Conservation (phyloP, 225 moss, liverwort and hornwort genomes). For the Antitrichia curtipendula region DNA sequence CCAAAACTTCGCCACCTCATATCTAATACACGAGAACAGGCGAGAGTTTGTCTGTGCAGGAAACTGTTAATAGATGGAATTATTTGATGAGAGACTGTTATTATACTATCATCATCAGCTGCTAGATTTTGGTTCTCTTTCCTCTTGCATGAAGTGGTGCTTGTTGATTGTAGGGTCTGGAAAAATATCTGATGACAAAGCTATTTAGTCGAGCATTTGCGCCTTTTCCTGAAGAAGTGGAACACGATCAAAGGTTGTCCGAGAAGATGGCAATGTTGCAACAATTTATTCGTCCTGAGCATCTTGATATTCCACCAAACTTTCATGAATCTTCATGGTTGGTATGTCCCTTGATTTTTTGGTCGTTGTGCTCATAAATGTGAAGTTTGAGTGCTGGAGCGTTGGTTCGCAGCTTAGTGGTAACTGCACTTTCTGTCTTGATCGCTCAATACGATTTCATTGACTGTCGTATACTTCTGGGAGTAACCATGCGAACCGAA, state of each 20-base stretch:
- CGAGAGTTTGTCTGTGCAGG: background rate
- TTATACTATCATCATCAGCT: background rate
- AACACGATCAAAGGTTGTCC: constrained; percentile 66
- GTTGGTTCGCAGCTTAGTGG: background rate
- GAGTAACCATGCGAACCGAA: background rate
- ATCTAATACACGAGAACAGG: background rate
- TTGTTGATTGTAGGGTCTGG: constrained; percentile 64
- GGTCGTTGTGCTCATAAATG: background rate
- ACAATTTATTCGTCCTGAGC: constrained; percentile 83
- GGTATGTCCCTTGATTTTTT: constrained; percentile 25
- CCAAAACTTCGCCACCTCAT: background rate
- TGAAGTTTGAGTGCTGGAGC: background rate
- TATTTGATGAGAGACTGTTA: background rate
- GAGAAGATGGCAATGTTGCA: constrained; percentile 84
- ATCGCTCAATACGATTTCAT: background rate
- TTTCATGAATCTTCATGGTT: constrained; percentile 88
- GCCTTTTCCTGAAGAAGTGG: constrained; percentile 70
- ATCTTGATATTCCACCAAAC: constrained; percentile 82
- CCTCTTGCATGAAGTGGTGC: background rate
- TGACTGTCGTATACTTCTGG: background rate
- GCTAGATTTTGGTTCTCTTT: background rate
- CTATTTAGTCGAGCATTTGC: constrained; percentile 80
- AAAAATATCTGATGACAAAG: constrained; percentile 97
- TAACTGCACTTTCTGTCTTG: background rate
- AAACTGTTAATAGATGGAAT: background rate